Evolutionary conservation across 306 rosid genomes (phyloP).

Genomic region (Cucumis cinereus): DNA sequence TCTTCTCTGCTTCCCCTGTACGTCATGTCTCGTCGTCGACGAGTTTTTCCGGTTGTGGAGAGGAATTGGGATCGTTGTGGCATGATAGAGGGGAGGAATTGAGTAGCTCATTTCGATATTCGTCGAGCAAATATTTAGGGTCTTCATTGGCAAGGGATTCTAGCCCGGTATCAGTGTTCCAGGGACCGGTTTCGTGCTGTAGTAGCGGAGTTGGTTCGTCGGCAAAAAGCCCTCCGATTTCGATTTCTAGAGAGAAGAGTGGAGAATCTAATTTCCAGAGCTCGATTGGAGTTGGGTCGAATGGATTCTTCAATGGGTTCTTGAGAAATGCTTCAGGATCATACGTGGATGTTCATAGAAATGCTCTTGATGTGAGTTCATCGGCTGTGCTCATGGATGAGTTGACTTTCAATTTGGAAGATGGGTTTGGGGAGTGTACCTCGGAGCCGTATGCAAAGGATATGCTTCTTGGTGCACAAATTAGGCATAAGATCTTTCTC

Average conservation of each 20-base stretch:
- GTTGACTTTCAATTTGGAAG: conserved; percentile 72
- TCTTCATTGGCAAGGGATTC: conserved; percentile 51
- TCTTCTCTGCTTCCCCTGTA: conserved; percentile 60
- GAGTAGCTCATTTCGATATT: conserved; percentile 57
- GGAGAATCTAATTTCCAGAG: conserved; percentile 22
- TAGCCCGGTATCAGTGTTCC: conserved; percentile 85
- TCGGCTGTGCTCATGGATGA: conserved; percentile 43
- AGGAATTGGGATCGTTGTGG: conserved; percentile 48
- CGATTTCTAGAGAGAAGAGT: conserved; percentile 27
- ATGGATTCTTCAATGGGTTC: conserved; percentile 67
- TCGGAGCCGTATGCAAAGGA: conserved; percentile 64
- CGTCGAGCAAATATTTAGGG: conserved; percentile 45
- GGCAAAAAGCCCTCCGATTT: conserved; percentile 31
- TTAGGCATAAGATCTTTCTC: conserved; percentile 60
- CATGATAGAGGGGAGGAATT: conserved; percentile 56
- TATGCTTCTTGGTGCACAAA: conserved; percentile 65
- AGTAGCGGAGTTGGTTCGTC: conserved; percentile 27
- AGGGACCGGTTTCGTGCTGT: conserved; percentile 71
- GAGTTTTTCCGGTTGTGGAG: conserved; percentile 40
- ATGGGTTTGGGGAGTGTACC: conserved; percentile 36
- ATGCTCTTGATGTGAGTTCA: conserved; percentile 27
- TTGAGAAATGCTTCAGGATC: conserved; percentile 59
- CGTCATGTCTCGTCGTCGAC: conserved; percentile 44
- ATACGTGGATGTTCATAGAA: conserved; percentile 38
- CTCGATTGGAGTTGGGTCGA: conserved; percentile 31